These are phyloP conservation scores for Remersonia thermophila DNA, from an alignment of 2,329 filamentous ascomycete species.

Conservation along the genomic window DNA sequence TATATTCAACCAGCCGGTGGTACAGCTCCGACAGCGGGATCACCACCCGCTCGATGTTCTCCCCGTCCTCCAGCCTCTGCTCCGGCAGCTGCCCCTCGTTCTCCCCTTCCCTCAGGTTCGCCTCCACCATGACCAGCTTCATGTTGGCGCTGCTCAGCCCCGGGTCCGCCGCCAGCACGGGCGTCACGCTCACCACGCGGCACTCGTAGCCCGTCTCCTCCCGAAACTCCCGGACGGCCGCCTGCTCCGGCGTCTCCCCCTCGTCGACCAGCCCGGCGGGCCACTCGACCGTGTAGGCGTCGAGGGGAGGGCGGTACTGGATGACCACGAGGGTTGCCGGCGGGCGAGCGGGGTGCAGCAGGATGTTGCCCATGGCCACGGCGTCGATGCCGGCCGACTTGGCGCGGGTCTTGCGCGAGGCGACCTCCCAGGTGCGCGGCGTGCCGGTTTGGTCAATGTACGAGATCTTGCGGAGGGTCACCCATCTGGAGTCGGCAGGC, in stretches of 20 bases:
- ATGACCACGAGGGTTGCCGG: conserved; percentile 38
- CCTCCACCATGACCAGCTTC: conserved; percentile 48
- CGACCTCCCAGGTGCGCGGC: conserved; percentile 46
- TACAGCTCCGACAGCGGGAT: conserved; percentile 45
- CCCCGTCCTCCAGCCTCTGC: conserved; percentile 48
- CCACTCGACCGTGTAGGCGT: conserved; percentile 40
- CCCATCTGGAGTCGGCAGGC: conserved; percentile 41
- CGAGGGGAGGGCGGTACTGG: conserved; percentile 39
- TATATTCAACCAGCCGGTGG: conserved; percentile 36
- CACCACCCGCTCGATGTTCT: conserved; percentile 48
- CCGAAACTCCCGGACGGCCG: conserved; percentile 39
- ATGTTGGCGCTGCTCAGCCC: conserved; percentile 49
- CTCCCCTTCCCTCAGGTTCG: conserved; percentile 36
- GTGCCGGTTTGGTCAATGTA: conserved; percentile 45
- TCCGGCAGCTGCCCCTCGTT: conserved; percentile 38
- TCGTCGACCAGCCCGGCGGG: conserved; percentile 42
- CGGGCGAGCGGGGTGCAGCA: conserved; percentile 32
- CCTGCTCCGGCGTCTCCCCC: conserved; percentile 37
- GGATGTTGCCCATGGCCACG: conserved; percentile 49
- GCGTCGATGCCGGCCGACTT: conserved; percentile 41
- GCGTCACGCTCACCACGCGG: conserved; percentile 32
- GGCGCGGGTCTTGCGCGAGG: conserved; percentile 42
- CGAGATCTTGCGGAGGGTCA: conserved; percentile 42
- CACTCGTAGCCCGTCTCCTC: conserved; percentile 48
- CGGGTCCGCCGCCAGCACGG: conserved; percentile 44